phyloP scores from a whole-genome alignment of 345 rosid species.

The Citrus unshiu region DNA sequence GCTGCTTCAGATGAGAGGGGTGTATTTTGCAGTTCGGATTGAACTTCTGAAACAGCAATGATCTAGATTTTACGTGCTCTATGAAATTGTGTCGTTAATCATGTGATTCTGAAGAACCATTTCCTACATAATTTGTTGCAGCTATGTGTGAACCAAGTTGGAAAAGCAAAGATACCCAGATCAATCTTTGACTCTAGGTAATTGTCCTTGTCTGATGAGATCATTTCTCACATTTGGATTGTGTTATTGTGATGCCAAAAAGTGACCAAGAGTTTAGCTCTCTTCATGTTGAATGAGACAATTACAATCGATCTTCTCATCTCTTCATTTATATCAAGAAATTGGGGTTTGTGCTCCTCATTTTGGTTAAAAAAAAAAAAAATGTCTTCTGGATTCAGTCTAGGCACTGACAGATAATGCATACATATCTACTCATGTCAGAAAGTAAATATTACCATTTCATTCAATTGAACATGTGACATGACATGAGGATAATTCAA shows the following conservation, averaged over 20 bases:
- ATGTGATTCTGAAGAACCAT: not conserved
- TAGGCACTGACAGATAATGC: too few species aligned
- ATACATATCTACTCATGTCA: not conserved
- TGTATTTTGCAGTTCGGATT: not conserved
- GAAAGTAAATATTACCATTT: not conserved
- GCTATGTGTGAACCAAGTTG: not conserved
- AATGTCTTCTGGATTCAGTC: too few species aligned
- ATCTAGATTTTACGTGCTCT: not conserved
- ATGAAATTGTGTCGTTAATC: too few species aligned
- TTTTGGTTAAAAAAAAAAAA: too few species aligned
- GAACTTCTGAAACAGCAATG: not conserved
- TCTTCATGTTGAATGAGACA: not conserved
- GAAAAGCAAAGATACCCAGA: not conserved
- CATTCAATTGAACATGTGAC: constrained; percentile 1
- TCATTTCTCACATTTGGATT: not conserved
- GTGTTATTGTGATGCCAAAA: not conserved
- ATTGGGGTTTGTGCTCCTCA: not conserved
- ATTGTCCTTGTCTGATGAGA: not conserved
- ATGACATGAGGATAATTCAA: not conserved
- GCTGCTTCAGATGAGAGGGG: too few species aligned
- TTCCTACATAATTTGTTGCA: not conserved
- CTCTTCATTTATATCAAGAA: not conserved
- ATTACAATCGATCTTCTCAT: not conserved
- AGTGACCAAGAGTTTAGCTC: not conserved
- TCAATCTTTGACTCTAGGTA: not conserved